Evolutionary conservation across 176 grass and related monocot genomes (phyloP).

Genomic region (Aegilops speltoides): DNA sequence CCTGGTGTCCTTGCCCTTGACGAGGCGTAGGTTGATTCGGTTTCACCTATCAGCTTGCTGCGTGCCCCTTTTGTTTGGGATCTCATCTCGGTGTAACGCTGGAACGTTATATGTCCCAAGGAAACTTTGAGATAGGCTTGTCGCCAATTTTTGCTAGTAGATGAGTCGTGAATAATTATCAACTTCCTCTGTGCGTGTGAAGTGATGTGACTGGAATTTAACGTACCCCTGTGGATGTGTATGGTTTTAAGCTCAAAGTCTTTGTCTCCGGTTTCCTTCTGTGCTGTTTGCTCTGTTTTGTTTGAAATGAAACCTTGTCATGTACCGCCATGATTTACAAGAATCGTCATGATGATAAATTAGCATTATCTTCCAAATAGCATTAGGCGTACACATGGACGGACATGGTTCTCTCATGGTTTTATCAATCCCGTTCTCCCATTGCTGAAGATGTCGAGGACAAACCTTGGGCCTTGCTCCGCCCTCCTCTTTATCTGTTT

Average conservation of each 20-base stretch:
- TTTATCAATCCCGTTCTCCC: too few species aligned
- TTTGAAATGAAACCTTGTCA: too few species aligned
- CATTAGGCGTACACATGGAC: not conserved
- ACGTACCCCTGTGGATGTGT: constrained; percentile 21
- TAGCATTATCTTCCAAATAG: not conserved
- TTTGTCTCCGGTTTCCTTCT: not conserved
- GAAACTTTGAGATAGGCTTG: constrained; percentile 44
- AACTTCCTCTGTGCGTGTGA: constrained; percentile 34
- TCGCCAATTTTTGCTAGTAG: constrained; percentile 57
- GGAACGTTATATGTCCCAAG: constrained; percentile 19
- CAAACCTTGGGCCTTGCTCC: too few species aligned
- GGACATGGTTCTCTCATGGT: not conserved
- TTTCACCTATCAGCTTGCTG: not conserved
- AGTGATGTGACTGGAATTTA: constrained; percentile 12
- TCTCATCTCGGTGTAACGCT: constrained; percentile 25
- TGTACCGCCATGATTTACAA: too few species aligned
- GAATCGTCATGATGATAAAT: not conserved
- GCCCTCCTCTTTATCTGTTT: too few species aligned
- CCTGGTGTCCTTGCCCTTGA: constrained; percentile 93
- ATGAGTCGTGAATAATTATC: constrained; percentile 45
- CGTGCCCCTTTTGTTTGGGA: constrained; percentile 20
- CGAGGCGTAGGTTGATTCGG: constrained; percentile 58
- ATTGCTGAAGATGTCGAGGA: too few species aligned
- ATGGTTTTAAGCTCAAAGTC: not conserved
- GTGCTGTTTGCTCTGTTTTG: not conserved